Evolutionary conservation across 352 stramenopile genomes (phyloP).

Genomic region (Phytophthora sp.): DNA sequence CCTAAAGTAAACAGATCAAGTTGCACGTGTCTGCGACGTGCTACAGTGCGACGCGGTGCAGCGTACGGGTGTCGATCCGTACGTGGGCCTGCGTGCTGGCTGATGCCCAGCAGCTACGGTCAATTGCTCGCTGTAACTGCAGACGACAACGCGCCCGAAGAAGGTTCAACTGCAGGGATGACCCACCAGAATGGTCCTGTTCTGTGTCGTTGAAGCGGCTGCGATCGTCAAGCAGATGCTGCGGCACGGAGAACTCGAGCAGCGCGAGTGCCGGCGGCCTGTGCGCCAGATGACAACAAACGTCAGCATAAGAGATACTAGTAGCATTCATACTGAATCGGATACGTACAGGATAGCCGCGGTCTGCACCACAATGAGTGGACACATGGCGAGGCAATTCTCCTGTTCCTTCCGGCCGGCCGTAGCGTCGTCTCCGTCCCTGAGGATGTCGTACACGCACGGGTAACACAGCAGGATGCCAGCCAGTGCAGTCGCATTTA

Average conservation of each 20-base stretch:
- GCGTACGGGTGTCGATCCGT: constrained; percentile 21
- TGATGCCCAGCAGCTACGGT: constrained; percentile 2
- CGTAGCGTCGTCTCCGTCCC: not conserved
- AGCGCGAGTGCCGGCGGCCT: constrained; percentile 34
- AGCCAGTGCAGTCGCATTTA: constrained; percentile 44
- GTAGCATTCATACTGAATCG: not conserved
- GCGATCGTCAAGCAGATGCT: constrained; percentile 36
- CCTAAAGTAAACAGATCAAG: constrained; percentile 3
- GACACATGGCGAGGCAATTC: constrained; percentile 64
- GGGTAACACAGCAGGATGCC: constrained; percentile 55
- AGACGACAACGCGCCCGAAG: constrained; percentile 19
- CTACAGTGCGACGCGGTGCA: constrained; percentile 51
- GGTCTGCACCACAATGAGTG: constrained; percentile 45
- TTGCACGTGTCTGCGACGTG: no score
- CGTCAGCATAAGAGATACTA: constrained; percentile 15
- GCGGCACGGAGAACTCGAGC: constrained; percentile 63
- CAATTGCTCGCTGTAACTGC: constrained; percentile 24
- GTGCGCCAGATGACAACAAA: constrained; percentile 10
- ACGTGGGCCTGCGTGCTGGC: constrained; percentile 16
- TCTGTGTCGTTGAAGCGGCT: constrained; percentile 11
- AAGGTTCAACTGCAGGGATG: constrained; percentile 7
- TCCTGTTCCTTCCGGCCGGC: constrained; percentile 40
- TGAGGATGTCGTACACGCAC: constrained; percentile 45
- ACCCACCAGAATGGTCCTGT: not conserved
- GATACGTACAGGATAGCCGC: constrained; percentile 28